Conservation (phyloP, 2,329 filamentous ascomycete genomes). For the Metarhizium brunneum region DNA sequence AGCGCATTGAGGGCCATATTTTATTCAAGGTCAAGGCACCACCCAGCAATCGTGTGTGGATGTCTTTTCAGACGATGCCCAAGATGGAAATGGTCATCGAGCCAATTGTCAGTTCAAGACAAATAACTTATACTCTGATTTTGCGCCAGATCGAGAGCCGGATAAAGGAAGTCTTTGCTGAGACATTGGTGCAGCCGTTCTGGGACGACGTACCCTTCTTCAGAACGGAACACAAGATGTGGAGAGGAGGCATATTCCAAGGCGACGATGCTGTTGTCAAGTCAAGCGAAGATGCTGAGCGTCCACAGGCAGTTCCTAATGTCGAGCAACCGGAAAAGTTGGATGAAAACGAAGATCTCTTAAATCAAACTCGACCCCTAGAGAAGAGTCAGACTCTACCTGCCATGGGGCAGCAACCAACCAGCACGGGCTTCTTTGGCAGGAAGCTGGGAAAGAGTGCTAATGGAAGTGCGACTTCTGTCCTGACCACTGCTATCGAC, state of each 20-base stretch:
- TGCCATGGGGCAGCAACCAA: conserved; percentile 25
- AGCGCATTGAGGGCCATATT: conserved; percentile 75
- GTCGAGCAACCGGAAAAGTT: conserved; percentile 40
- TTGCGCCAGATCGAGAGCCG: conserved; percentile 88
- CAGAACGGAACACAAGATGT: conserved; percentile 65
- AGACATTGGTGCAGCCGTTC: conserved; percentile 84
- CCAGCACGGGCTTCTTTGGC: conserved; percentile 37
- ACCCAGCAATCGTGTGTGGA: conserved; percentile 93
- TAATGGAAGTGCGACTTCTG: conserved; percentile 21
- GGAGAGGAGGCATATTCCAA: conserved; percentile 77
- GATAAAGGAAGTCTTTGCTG: conserved; percentile 87
- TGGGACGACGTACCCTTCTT: conserved; percentile 96
- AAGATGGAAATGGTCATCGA: conserved; percentile 92
- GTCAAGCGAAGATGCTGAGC: conserved; percentile 11
- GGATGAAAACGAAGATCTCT: conserved; percentile 30
- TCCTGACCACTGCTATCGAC: conserved; percentile 40
- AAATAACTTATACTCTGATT: conserved; percentile 91
- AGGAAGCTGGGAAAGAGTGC: conserved; percentile 34
- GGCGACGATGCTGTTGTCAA: conserved; percentile 41
- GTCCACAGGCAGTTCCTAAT: conserved; percentile 31
- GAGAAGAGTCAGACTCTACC: conserved; percentile 49
- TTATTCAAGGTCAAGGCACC: conserved; percentile 86
- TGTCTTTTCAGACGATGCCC: conserved; percentile 88
- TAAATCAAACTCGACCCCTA: conserved; percentile 32
- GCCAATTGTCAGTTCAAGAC: conserved; percentile 86